phyloP scores from a whole-genome alignment of 23 red algal species.

The Gracilaria domingensis region DNA sequence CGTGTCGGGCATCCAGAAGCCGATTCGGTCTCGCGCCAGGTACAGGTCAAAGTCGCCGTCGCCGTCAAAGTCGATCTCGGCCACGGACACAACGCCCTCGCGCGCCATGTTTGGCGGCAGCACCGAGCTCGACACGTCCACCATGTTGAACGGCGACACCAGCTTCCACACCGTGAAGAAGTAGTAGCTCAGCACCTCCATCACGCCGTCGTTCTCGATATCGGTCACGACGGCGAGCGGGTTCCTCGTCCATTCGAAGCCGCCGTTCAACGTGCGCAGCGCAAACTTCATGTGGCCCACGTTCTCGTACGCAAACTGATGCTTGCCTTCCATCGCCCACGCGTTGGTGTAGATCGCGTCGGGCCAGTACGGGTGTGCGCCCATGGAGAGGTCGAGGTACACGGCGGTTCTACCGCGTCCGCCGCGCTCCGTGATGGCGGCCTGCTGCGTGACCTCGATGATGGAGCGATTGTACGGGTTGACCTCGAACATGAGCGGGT shows the following conservation, averaged over 20 bases:
- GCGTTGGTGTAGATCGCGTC: slow-evolving; percentile 51
- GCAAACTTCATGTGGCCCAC: slow-evolving; percentile 4
- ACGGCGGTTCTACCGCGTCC: slow-evolving; percentile 31
- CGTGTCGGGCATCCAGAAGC: background rate
- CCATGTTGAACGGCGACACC: background rate
- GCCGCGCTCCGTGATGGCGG: background rate
- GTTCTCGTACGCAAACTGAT: slow-evolving; percentile 56
- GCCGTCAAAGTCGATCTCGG: slow-evolving; percentile 67
- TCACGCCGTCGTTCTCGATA: slow-evolving; percentile 39
- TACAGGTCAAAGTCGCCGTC: slow-evolving; percentile 73
- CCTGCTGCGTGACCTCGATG: slow-evolving; percentile 23
- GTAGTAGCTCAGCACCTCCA: slow-evolving; percentile 36
- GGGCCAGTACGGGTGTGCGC: slow-evolving; percentile 32
- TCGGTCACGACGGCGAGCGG: slow-evolving; percentile 32
- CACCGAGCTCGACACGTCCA: slow-evolving; percentile 14
- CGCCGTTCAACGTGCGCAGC: background rate
- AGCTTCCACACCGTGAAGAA: slow-evolving; percentile 23
- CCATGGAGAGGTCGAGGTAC: slow-evolving; percentile 34
- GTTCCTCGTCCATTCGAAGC: slow-evolving; percentile 26
- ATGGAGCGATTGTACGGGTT: slow-evolving; percentile 23
- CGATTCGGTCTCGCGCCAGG: slow-evolving; percentile 1
- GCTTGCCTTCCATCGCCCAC: background rate
- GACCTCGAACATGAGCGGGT: slow-evolving; percentile 48
- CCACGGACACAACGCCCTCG: background rate
- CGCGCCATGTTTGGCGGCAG: slow-evolving; percentile 6